These are phyloP conservation scores for Rhizopogon sp. DNA, from an alignment of 768 basidiomycete genomes.

Conservation along the genomic window DNA sequence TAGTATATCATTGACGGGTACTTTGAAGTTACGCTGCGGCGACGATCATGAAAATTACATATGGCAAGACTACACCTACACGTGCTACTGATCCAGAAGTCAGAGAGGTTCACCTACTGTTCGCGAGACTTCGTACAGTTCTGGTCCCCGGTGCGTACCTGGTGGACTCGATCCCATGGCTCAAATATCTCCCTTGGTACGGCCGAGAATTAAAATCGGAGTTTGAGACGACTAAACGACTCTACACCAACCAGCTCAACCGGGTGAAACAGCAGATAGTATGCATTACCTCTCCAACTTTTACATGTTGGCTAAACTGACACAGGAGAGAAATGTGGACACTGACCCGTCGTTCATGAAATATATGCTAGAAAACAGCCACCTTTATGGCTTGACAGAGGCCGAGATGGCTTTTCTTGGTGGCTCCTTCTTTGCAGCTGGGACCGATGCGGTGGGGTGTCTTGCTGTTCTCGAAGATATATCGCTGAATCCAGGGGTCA, in stretches of 20 bases:
- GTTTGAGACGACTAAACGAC: conserved; percentile 46
- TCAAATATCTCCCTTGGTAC: conserved; percentile 50
- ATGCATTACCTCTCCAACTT: not conserved
- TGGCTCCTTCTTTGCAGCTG: conserved; percentile 57
- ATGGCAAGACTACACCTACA: conserved; percentile 19
- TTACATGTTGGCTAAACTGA: not conserved
- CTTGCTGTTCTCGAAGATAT: not conserved
- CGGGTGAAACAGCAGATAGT: conserved; percentile 39
- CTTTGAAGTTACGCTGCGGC: conserved; percentile 15
- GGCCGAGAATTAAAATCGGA: conserved; percentile 41
- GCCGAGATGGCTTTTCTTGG: conserved; percentile 53
- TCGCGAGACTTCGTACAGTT: conserved; percentile 22
- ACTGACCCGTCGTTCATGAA: conserved; percentile 36
- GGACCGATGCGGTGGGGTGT: conserved; percentile 42
- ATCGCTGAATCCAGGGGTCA: not conserved
- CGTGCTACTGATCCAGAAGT: conserved; percentile 14
- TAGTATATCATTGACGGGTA: not conserved
- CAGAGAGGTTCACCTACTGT: conserved; percentile 14
- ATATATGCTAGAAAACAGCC: conserved; percentile 45
- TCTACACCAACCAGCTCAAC: conserved; percentile 44
- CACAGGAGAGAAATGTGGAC: conserved; percentile 1
- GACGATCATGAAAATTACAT: conserved; percentile 16
- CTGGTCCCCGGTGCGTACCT: conserved; percentile 26
- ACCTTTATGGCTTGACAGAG: conserved; percentile 42
- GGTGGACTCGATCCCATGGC: conserved; percentile 27